Evolutionary conservation across 305 asterid species (phyloP), one percentile per base, ranked within the genome.

Genomic region (Fraxinus nigra): DNA sequence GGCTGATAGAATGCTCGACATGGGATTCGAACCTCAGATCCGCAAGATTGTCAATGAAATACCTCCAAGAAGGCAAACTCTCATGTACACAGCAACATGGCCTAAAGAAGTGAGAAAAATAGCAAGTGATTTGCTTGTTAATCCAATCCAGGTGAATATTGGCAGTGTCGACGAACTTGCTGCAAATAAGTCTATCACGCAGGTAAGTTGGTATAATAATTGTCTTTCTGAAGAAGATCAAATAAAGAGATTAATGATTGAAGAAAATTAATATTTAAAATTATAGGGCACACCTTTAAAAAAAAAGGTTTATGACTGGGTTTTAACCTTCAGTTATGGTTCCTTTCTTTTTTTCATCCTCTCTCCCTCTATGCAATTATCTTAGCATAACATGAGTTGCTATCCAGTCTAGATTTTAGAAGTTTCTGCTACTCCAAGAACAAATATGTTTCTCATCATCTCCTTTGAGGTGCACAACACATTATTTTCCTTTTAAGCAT

Each of bases 11-110:
- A 95, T 95, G 99, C 92, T 95, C 84, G 99, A 95, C 88, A 95
- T 95, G 99, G 98, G 99, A 56, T 95, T 95, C 87, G 99, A 95
- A 89, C 98, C 99, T 81, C 99, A 95, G 89, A 94, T 95, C 67
- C 95, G 98, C 77, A 95, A 93, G 88, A 95, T 95, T 88, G 99
- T 95, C 76, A 92, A 94, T 82, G 97, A 91, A 86, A 92, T 95
- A 79, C 99, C 99, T 79, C 95, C 98, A 38, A 92, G 92, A 78
- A 91, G 99, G 91, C 99, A 95, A 89, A 95, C 99, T 54, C 97
- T 95, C 65, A 95, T 95, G 99, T 95, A 94, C 90, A 95, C 99
- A 34, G 99, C 99, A 34, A 95, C 98, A 18, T 95, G 99, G 99
- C 99, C 98, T 72, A 95, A 95, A 85, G 99, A 95, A 86, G 99